Conservation (phyloP, 192 early-diverging fungal species). For the Phlyctochytrium planicorne region DNA sequence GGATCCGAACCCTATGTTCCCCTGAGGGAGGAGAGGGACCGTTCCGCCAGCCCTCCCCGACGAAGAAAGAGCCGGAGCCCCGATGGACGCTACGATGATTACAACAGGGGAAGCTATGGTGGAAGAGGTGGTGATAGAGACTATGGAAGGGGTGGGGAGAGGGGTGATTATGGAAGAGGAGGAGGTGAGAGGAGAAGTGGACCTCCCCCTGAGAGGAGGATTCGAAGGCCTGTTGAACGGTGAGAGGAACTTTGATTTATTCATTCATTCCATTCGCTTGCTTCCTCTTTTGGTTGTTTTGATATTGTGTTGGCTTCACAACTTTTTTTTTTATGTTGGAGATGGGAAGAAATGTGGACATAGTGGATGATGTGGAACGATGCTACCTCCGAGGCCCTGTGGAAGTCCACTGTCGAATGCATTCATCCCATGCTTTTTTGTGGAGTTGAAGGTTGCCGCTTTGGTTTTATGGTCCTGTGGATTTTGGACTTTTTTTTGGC, state of each 20-base stretch:
- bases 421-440: neutral
- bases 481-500: neutral
- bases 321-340: neutral
- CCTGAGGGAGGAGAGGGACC: neutral
- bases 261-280: too few relatives aligned
- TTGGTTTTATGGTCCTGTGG: neutral
- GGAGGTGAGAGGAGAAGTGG: neutral
- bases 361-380: neutral
- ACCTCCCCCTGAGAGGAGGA: too few relatives aligned
- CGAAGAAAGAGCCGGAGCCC: neutral
- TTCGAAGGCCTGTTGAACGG: conserved; percentile 1
- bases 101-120: neutral
- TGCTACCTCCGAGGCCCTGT: neutral
- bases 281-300: neutral
- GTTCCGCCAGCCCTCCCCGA: too few relatives aligned
- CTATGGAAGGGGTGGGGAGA: neutral
- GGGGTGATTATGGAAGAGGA: neutral
- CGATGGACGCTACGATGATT: neutral
- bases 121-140: neutral
- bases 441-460: too few relatives aligned
- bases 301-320: neutral
- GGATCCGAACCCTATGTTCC: neutral
- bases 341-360: too few relatives aligned
- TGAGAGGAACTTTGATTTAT: too few relatives aligned
- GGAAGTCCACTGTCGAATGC: neutral